These are phyloP conservation scores for Elaeis oleifera DNA, from an alignment of 202 grass and related monocot species.

Conservation along the genomic window DNA sequence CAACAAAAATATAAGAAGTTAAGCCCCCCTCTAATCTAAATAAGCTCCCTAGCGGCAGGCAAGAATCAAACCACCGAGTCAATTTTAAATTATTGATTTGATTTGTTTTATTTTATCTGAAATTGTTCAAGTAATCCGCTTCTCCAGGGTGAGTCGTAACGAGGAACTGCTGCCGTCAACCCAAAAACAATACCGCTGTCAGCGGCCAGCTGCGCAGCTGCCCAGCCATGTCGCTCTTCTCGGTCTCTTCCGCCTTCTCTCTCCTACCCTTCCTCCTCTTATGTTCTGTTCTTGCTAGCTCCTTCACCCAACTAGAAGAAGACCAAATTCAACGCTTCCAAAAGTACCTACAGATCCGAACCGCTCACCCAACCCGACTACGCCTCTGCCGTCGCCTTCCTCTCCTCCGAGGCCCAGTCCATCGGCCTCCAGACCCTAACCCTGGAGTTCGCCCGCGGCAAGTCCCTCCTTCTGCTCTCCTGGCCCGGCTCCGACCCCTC, in stretches of 20 bases:
- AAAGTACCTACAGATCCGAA: constrained; percentile 71
- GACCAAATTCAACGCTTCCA: constrained; percentile 56
- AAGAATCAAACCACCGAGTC: no score
- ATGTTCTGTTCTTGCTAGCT: background rate
- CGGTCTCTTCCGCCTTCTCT: constrained; percentile 2
- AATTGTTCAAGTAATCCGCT: no score
- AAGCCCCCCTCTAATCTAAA: no score
- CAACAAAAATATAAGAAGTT: no score
- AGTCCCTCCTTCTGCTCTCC: constrained; percentile 76
- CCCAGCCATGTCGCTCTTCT: background rate
- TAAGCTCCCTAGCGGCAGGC: no score
- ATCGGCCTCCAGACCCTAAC: constrained; percentile 38
- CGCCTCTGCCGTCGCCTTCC: constrained; percentile 51
- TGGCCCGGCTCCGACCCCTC: constrained; percentile 64
- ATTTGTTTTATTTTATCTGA: no score
- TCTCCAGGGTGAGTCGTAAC: no score
- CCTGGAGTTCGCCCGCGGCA: constrained; percentile 52
- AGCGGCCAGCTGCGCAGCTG: no score
- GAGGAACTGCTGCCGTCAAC: no score
- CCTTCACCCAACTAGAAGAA: constrained; percentile 45
- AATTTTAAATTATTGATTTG: no score
- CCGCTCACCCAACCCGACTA: constrained; percentile 62
- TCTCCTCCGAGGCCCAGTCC: constrained; percentile 53
- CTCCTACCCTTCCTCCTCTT: constrained; percentile 16
- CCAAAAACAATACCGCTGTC: no score